Evolutionary conservation across 495 filamentous ascomycete species (phyloP).

Genomic region (Amphirosellinia nigrospora): DNA sequence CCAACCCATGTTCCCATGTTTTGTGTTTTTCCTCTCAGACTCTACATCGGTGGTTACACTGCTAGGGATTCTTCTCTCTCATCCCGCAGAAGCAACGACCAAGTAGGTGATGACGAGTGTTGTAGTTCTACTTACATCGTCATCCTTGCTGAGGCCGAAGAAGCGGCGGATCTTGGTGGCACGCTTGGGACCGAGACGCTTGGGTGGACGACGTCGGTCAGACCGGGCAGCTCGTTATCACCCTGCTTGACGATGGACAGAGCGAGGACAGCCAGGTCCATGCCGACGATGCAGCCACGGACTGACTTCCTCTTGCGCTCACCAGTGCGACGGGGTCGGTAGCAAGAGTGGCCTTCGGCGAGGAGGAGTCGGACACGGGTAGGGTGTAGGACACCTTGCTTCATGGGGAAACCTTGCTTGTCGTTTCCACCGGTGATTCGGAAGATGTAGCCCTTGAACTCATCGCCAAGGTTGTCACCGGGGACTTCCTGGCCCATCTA

Average conservation of each 20-base stretch:
- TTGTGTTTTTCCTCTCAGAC: conserved; percentile 51
- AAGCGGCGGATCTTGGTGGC: conserved; percentile 99
- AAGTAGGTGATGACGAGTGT: conserved; percentile 64
- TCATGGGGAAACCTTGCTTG: conserved; percentile 99
- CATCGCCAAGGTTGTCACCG: conserved; percentile 91
- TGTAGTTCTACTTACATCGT: conserved; percentile 84
- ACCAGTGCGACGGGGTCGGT: conserved; percentile 94
- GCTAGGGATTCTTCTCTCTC: conserved; percentile 50
- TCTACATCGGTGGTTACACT: conserved; percentile 54
- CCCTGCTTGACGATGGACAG: conserved; percentile 97
- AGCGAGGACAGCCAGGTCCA: conserved; percentile 91
- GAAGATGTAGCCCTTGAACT: conserved; percentile 99
- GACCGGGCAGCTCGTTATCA: conserved; percentile 87
- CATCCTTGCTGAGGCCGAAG: conserved; percentile 99
- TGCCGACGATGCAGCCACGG: conserved; percentile 95
- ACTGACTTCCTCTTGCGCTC: conserved; percentile 99
- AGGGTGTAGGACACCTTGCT: conserved; percentile 98
- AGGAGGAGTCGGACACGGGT: conserved; percentile 97
- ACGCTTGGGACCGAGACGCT: conserved; percentile 97
- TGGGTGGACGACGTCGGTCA: conserved; percentile 96
- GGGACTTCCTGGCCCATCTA: conserved; percentile 96
- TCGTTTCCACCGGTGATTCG: conserved; percentile 99
- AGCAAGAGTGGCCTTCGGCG: conserved; percentile 92
- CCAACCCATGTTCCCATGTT: conserved; percentile 31
- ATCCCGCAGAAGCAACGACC: conserved; percentile 50